Evolutionary conservation across 2,329 filamentous ascomycete genomes (phyloP), one percentile per base, ranked within the genome.

Genomic region (Aureobasidium zeae): DNA sequence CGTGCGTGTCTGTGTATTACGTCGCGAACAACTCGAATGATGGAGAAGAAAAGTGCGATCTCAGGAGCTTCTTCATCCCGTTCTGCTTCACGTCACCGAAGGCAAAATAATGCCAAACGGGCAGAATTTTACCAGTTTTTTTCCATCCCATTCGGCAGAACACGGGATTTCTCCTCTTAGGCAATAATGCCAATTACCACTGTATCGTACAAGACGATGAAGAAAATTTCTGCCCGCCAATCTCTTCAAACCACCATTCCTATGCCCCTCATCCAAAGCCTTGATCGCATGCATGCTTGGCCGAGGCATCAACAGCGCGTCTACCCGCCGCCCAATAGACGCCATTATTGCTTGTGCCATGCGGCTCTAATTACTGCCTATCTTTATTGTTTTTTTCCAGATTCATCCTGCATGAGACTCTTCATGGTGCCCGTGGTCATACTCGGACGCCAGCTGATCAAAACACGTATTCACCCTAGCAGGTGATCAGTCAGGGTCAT

Each of bases 51-150:
- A n/a, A n/a, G n/a, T n/a, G n/a, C n/a, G n/a, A n/a, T 29, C 26
- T 29, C 10, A 29, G 15, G 28, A 12, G 13, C 37, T n/a, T n/a
- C n/a, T n/a, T n/a, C n/a, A n/a, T n/a, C n/a, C n/a, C n/a, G n/a
- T n/a, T 16, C 26, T 39, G 26, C 25, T 32, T 30, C 26, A 31
- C 37, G 37, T 41, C 37, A 41, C 36, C 26, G 30, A 39, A 24
- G 36, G 25, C 36, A 26, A 39, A 29, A n/a, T n/a, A n/a, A n/a
- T n/a, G n/a, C n/a, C n/a, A n/a, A n/a, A n/a, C n/a, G n/a, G 37
- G 26, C 28, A 24, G 26, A 41, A 41, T 41, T 32, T 41, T 41
- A 31, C 26, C 37, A 41, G 28, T 41, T 41, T 41, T 28, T 41
- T 28, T 41, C 32, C 37, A 31, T 30, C 36, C 36, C 13, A 11